A percentile compares a stretch with the other conserved stretches of the same genome.
Conservation (phyloP, 352 stramenopile genomes). For the Thraustochytrium aureum region DNA sequence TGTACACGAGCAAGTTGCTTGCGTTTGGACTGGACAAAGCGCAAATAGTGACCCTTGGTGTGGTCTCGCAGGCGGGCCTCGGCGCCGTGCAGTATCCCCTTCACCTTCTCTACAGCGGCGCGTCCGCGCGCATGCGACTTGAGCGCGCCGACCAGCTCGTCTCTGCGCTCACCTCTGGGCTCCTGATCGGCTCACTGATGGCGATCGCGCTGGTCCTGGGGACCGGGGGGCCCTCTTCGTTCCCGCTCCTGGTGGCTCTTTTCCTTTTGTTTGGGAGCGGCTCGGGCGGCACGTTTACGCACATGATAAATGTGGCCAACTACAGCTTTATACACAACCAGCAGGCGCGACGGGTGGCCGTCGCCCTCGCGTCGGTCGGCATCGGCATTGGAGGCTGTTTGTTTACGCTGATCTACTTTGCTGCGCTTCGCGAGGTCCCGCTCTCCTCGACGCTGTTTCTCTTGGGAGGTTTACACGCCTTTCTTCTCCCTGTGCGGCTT, state of each 20-base stretch:
- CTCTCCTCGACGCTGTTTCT: background rate
- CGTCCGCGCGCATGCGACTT: background rate
- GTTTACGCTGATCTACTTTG: background rate
- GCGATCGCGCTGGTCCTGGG: background rate
- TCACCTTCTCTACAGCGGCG: background rate
- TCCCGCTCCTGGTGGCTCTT: background rate
- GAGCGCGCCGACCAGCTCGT: background rate
- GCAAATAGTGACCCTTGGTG: slow-evolving; percentile 7
- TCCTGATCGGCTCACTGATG: background rate
- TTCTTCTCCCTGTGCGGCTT: background rate
- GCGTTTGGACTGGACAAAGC: background rate
- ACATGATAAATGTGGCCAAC: slow-evolving; percentile 39
- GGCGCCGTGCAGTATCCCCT: slow-evolving; percentile 20
- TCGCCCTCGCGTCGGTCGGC: background rate
- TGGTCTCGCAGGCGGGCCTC: slow-evolving; percentile 8
- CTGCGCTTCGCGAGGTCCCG: background rate
- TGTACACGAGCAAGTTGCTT: slow-evolving; percentile 2
- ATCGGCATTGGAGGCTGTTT: background rate
- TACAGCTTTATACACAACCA: background rate
- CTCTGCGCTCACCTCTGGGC: background rate
- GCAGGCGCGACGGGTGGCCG: background rate
- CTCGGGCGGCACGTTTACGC: slow-evolving; percentile 12
- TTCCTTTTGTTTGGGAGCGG: slow-evolving; percentile 8
- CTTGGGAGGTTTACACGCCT: background rate
- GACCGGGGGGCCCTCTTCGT: background rate